Evolutionary conservation across 2,329 filamentous ascomycete genomes (phyloP), one percentile per base, ranked within the genome.

Genomic region (Colletotrichum tanaceti): DNA sequence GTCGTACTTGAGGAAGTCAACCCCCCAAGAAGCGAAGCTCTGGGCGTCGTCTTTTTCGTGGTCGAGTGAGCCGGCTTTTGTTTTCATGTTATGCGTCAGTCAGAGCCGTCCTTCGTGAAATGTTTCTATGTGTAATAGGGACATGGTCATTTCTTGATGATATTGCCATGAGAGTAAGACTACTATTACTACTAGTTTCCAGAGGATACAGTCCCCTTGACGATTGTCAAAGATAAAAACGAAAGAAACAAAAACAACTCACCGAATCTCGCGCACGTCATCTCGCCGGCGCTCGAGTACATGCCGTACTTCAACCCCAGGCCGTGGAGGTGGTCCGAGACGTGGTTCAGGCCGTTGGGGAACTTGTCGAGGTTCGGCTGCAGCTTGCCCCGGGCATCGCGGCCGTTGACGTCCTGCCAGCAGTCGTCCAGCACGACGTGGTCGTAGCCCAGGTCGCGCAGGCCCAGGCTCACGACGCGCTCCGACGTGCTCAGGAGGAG

Each of bases 1-100:
- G 71, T 86, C 84, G 70, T 86, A 86, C 76, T 86, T 86, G 44
- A 86, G 75, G 58, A 85, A 85, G 71, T 86, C 84, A 61, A 86
- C 79, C 2, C 83, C 83, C 85, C 85, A 87, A 14, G 79, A 77
- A 1, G 84, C 83, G 71, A 85, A 88, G 0, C 81, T 81, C 70
- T 83, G 72, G 0, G 86, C 87, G 73, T 89, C 87, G 11, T 84
- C 75, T 4, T 78, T 73, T 71, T 89, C 87, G 70, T 84, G 81
- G 10, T 84, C 85, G 20, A 87, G 74, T 35, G 81, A 84, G 1
- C 83, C 86, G 22, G 83, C 71, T 68, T 14, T n/a, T 28, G 5
- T 7, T 28, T 28, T 28, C n/a, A n/a, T n/a, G n/a, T 28, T 28
- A 1, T 28, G 3, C 7, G 28, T 28, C 28, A 28, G 28, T 9